Evolutionary conservation across 495 filamentous ascomycete genomes (phyloP).

Genomic region (Penicillium turbatum): DNA sequence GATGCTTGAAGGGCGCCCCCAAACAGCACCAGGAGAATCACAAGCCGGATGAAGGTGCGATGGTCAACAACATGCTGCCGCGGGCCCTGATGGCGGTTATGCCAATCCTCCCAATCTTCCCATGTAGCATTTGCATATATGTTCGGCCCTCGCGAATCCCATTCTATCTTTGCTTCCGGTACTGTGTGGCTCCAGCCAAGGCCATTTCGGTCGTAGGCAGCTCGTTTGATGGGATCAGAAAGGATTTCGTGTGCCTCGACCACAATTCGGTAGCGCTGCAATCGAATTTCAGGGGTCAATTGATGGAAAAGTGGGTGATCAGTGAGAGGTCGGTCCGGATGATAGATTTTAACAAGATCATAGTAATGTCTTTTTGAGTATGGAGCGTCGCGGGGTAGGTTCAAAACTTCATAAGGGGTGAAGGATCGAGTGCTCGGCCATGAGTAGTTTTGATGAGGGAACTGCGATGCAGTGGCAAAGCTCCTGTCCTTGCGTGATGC

Average conservation of each 20-base stretch:
- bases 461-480: constrained; percentile 33
- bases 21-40: constrained; percentile 61
- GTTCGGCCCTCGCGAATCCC: constrained; percentile 33
- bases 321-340: constrained; percentile 69
- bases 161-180: constrained; percentile 11
- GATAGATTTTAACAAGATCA: constrained; percentile 90
- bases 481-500: constrained; percentile 8
- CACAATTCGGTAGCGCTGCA: constrained; percentile 84
- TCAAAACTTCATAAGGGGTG: constrained; percentile 92
- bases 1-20: constrained; percentile 66
- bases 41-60: constrained; percentile 62
- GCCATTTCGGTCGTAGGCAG: constrained; percentile 77
- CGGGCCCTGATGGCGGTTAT: constrained; percentile 53
- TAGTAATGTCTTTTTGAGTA: constrained; percentile 85
- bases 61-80: constrained; percentile 68
- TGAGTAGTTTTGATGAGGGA: constrained; percentile 24
- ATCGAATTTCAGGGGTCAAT: constrained; percentile 51
- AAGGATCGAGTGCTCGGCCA: constrained; percentile 37
- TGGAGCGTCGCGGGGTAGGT: constrained; percentile 53
- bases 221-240: constrained; percentile 72
- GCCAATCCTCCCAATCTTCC: constrained; percentile 97
- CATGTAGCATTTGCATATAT: constrained; percentile 86
- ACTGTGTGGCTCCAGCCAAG: constrained; percentile 64
- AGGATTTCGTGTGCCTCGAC: constrained; percentile 85
- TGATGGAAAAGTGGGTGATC: constrained; percentile 46